Conservation (phyloP, 805 yeast genomes). For the Schwanniomyces sp. region DNA sequence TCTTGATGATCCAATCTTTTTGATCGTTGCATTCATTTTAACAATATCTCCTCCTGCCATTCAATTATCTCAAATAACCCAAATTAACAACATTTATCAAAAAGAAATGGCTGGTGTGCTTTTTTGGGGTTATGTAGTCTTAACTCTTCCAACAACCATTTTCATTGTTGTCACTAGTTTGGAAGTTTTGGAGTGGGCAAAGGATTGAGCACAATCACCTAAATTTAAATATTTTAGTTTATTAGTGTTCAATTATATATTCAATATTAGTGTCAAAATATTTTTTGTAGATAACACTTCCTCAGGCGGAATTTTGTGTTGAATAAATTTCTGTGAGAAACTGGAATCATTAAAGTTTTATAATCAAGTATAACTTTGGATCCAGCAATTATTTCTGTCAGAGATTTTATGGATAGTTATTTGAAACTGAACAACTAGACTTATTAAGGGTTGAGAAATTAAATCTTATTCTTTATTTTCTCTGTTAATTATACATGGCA, state of each 20-base stretch:
- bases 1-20: slow-evolving; percentile 77
- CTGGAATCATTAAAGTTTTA: not conserved
- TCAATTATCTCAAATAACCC: slow-evolving; percentile 79
- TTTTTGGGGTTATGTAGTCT: slow-evolving; percentile 78
- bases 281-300: not conserved
- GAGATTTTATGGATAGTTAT: not conserved
- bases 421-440: not conserved
- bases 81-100: slow-evolving; percentile 70
- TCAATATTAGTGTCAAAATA: not conserved
- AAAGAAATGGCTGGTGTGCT: slow-evolving; percentile 81
- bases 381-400: not conserved
- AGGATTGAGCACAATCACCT: not conserved
- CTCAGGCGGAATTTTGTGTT: not conserved
- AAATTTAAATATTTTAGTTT: not conserved
- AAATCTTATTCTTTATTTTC: not conserved
- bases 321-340: not conserved
- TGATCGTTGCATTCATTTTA: slow-evolving; percentile 71
- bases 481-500: not conserved
- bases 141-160: slow-evolving; percentile 76
- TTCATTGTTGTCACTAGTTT: slow-evolving; percentile 68
- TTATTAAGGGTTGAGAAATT: not conserved
- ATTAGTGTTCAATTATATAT: not conserved
- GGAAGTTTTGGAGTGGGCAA: slow-evolving; percentile 56
- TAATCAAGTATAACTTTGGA: not conserved
- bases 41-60: slow-evolving; percentile 84